Base-by-base conservation (phyloP, 1,284 basidiomycete species). In the Apiotrichum akiyoshidainum region DNA sequence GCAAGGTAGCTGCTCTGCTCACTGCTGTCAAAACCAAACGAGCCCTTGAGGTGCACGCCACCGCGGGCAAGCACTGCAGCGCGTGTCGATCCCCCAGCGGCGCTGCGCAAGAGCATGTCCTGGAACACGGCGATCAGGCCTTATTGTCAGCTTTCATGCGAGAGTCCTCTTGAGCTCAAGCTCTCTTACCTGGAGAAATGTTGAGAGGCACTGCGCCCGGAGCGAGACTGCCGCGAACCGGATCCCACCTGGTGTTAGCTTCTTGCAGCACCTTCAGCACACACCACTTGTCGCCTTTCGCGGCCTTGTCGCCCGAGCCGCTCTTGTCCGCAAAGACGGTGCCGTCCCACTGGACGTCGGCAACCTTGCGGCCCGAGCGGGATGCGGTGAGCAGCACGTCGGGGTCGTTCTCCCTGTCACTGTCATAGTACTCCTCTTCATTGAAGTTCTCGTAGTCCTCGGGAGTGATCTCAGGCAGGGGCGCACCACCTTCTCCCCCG, bases 81-180 rank as follows among this genome's bases (percentile, higher is more conserved):
- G 13, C 80, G 74, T 10, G 83, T 87, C 17, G 70, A 66, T 1
- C 84, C 84, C 59, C 81, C 81, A 6, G 76, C 72, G 59, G 86
- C 81, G 0, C 83, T 82, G 54, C 76, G 81, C 22, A 77, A 70
- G 19, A 93, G 73, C 9, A 85, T 81, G 35, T 79, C 80, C 65
- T 80, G 83, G 44, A 93, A 74, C 5, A 89, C 70, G 3, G 83
- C 81, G 56, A 93, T 85, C 12, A 91, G 73, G 14, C 87, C 90
- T 90, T 60, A 21, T 16, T 10, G 14, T 59, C 37, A 53, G 46
- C 42, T 34, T 13, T 13, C 45, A 10, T 17, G 31, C 7, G n/a
- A 2, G 26, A 31, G 10, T 22, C 9, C 10, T 10, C 11, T 34
- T 11, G 10, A 37, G 37, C 12, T 37, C 5, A 37, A 13, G 26